These are phyloP conservation scores for Aplosporella prunicola DNA, from an alignment of 2,329 filamentous ascomycete genomes.

Conservation along the genomic window DNA sequence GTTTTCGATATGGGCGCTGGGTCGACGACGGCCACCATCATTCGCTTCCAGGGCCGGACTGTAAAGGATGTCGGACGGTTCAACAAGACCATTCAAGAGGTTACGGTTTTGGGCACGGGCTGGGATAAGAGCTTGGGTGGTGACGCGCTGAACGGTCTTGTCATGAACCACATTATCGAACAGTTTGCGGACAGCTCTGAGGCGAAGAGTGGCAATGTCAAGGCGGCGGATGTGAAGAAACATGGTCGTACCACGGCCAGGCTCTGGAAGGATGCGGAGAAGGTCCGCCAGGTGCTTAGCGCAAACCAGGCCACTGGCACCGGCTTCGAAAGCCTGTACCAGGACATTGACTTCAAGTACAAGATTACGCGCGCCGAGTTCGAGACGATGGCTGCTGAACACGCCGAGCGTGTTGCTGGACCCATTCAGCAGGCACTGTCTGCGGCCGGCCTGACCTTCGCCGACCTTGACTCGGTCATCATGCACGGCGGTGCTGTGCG, in stretches of 20 bases:
- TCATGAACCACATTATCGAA: constrained; percentile 78
- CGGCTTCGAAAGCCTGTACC: constrained; percentile 80
- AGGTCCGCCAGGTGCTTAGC: constrained; percentile 78
- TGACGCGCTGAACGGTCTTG: constrained; percentile 76
- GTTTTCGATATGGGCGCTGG: constrained; percentile 98
- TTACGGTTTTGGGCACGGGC: constrained; percentile 75
- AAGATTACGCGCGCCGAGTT: constrained; percentile 74
- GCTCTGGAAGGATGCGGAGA: constrained; percentile 87
- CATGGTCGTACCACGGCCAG: constrained; percentile 83
- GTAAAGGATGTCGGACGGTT: constrained; percentile 88
- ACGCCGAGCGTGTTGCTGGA: constrained; percentile 57
- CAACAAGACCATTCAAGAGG: constrained; percentile 95
- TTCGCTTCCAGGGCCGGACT: constrained; percentile 79
- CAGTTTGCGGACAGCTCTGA: constrained; percentile 60
- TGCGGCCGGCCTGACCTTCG: constrained; percentile 60
- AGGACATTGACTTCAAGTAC: constrained; percentile 89
- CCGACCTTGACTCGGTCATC: constrained; percentile 80
- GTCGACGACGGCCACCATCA: constrained; percentile 78
- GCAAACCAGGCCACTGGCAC: constrained; percentile 76
- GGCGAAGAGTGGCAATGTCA: constrained; percentile 56
- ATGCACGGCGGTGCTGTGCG: constrained; percentile 83
- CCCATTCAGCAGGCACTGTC: constrained; percentile 68
- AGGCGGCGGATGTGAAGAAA: constrained; percentile 52
- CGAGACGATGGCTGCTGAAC: constrained; percentile 62
- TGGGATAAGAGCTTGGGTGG: constrained; percentile 89